Evolutionary conservation across 495 filamentous ascomycete genomes (phyloP), one percentile per base, ranked within the genome.

Genomic region (Penicillium subrubescens): DNA sequence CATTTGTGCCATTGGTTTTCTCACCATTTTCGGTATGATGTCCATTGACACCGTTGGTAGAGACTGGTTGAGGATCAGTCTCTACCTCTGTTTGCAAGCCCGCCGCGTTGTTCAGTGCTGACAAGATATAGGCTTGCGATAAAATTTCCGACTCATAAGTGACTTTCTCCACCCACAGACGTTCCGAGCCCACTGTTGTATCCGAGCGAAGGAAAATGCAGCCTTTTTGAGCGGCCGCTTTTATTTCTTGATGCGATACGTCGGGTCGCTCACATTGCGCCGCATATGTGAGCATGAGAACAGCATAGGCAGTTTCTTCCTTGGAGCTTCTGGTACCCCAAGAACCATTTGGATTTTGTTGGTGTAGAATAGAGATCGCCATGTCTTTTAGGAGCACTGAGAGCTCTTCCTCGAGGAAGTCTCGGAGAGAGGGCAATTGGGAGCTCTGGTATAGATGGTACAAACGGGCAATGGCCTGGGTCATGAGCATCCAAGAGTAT

Each of bases 111-210:
- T 52, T 25, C 23, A 52, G 29, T 25, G 59, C 59, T 23, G 78
- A 69, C 8, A 79, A 56, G 33, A 59, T 69, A 56, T 82, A 82
- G 4, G 71, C 63, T 43, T 76, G 29, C 0, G 67, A 61, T 3
- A 82, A 63, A 4, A 75, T 48, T 2, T 54, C 19, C 3, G 71
- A 79, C 23, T 59, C 59, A 58, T 78, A 82, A 6, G 67, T 71
- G 34, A 77, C 74, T 57, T 82, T 82, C 55, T 82, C 79, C 8
- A 81, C 71, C 79, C 80, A 82, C 3, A 80, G 53, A 39, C 37
- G 37, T 8, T 65, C 66, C 0, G 52, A 61, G 34, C 44, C 51
- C 33, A 8, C 27, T 50, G 37, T 5, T 21, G 17, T 23, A 10
- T 57, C 52, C 2, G 52, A 57, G 21, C 29, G 41, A 19, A 52